phyloP scores from a whole-genome alignment of 106 monocot genomes.

The Dioscorea dumetorum region DNA sequence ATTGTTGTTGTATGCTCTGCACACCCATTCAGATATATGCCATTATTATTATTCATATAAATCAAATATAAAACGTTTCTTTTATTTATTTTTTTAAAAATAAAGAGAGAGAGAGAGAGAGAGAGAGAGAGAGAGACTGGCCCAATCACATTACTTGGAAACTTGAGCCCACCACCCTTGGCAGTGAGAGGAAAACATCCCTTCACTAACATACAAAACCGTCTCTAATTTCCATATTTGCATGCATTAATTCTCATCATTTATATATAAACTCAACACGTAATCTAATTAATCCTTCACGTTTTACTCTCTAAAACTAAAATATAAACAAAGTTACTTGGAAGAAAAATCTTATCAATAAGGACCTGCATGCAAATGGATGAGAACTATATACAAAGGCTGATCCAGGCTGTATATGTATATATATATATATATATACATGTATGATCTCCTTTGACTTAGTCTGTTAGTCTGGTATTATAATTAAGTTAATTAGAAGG shows the following conservation, averaged over 20 bases:
- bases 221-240: slow-evolving; percentile 13
- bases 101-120: neutral
- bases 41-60: neutral
- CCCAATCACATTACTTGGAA: slow-evolving; percentile 11
- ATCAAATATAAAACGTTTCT: slow-evolving; percentile 8
- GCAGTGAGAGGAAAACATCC: slow-evolving; percentile 13
- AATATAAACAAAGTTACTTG: neutral
- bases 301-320: neutral
- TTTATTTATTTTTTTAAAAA: neutral
- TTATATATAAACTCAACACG: neutral
- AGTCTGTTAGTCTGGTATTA: no score
- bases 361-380: neutral
- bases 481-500: no score
- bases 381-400: neutral
- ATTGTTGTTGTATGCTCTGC: neutral
- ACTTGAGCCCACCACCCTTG: slow-evolving; percentile 14
- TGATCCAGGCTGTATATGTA: neutral
- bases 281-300: neutral
- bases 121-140: slow-evolving; percentile 4
- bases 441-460: no score
- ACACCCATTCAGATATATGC: neutral
- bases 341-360: neutral
- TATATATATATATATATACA: no score
- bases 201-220: slow-evolving; percentile 17
- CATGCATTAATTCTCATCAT: slow-evolving; percentile 14